Base-by-base conservation (phyloP, 1,284 basidiomycete genomes). In the Ceratobasidium sp. region DNA sequence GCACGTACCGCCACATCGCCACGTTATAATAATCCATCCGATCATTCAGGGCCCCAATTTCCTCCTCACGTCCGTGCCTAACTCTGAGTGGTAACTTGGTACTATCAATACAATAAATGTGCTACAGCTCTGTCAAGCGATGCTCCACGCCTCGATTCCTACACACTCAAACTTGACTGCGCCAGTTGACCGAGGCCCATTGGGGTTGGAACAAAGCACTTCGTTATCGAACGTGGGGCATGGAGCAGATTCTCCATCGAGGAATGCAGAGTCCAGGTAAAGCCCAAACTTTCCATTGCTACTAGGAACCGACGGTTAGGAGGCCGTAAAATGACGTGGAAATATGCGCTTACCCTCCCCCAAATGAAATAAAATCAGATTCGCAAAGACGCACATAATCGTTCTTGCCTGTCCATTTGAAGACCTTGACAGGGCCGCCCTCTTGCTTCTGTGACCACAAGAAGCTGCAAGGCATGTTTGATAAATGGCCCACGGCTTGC, bases 221-320 rank as follows among this genome's bases (percentile, higher is more conserved):
- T 93, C 91, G 77, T 99, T 99, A 55, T 88, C 88, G 80, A 96
- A 98, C 0, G 95, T 95, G 0, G 91, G 91, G 78, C 95, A 96
- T 0, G 84, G 84, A 0, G 93, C 91, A 0, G 93, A 94, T 0
- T 94, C 92, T 11, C 97, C 96, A 61, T 91, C 89, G 49, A 89
- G 86, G 21, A 99, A 87, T 0, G 88, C 86, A 0, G 90, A 88
- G 79, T 97, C 95, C n/a, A 99, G 83, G 81, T 95, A 95, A 6
- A 99, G 83, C 0, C 96, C 97, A 79, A 94, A 97, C 54, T 89
- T 87, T 0, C 94, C 94, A 70, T 95, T 94, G 4, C 93, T 95
- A 77, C 7, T 47, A 72, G 5, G 55, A 23, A 41, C 49, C 47
- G 23, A 70, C 61, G 21, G n/a, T 47, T 7, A 49, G 35, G 16